Conservation (phyloP, 2,329 filamentous ascomycete species). For the Colletotrichum sp. region DNA sequence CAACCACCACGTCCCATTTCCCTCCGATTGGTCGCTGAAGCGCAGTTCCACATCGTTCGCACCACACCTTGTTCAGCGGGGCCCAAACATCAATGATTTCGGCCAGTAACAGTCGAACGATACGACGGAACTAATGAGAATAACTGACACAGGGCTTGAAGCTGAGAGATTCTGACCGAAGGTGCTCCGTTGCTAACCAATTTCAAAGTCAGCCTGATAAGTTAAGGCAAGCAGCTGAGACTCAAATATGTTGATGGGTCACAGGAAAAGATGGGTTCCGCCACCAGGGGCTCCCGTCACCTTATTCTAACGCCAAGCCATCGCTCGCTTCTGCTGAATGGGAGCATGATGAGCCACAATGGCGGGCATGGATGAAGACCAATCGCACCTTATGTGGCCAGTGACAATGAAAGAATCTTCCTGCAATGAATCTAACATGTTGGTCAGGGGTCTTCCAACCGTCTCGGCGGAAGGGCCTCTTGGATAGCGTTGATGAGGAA, state of each 20-base stretch:
- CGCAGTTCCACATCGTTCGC: background rate
- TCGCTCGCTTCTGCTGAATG: background rate
- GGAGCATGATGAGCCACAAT: background rate
- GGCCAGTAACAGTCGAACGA: background rate
- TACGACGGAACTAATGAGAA: background rate
- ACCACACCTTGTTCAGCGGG: slow-evolving; percentile 13
- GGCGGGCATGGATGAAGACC: background rate
- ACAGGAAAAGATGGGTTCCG: background rate
- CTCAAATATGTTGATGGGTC: background rate
- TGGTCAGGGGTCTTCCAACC: background rate
- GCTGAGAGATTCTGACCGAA: background rate
- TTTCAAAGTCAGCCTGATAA: background rate
- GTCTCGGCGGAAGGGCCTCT: background rate
- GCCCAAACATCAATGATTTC: background rate
- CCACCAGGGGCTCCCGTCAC: background rate
- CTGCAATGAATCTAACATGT: background rate
- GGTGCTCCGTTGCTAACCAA: background rate
- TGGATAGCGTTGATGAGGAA: background rate
- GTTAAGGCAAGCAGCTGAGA: background rate
- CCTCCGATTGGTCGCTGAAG: background rate
- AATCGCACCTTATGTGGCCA: background rate
- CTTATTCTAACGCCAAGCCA: background rate
- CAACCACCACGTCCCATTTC: background rate
- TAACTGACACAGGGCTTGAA: background rate
- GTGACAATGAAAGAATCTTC: background rate